Conservation (phyloP, 75 land plant species). For the Larix kaempferi region DNA sequence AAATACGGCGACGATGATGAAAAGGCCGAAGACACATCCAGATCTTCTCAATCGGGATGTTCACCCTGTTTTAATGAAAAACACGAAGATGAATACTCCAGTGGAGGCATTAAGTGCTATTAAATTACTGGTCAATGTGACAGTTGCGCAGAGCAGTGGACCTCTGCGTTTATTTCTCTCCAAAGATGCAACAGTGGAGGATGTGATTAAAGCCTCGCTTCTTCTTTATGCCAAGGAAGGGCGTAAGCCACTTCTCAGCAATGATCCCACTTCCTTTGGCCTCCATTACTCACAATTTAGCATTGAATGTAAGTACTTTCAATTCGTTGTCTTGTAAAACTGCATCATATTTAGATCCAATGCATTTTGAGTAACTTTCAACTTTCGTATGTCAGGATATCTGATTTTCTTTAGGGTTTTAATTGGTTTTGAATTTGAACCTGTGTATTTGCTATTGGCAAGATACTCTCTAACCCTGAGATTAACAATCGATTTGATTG, state of each 20-base stretch:
- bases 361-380: too few relatives aligned
- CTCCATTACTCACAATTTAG: constrained; percentile 6
- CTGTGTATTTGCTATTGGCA: too few relatives aligned
- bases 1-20: neutral
- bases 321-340: too few relatives aligned
- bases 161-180: neutral
- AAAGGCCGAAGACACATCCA: neutral
- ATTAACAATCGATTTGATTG: too few relatives aligned
- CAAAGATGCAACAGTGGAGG: neutral
- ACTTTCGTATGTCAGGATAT: too few relatives aligned
- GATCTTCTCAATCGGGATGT: neutral
- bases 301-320: constrained; percentile 1
- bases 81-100: neutral
- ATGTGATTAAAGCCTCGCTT: neutral
- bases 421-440: too few relatives aligned
- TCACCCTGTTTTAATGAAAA: neutral
- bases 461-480: too few relatives aligned
- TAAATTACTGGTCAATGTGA: constrained; percentile 5
- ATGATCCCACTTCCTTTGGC: neutral
- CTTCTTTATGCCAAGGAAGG: constrained; percentile 6
- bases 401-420: too few relatives aligned
- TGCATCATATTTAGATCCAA: too few relatives aligned
- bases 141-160: constrained; percentile 1
- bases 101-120: neutral
- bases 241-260: neutral